phyloP scores from a whole-genome alignment of 768 basidiomycete genomes.

The Amylocystis lapponica region DNA sequence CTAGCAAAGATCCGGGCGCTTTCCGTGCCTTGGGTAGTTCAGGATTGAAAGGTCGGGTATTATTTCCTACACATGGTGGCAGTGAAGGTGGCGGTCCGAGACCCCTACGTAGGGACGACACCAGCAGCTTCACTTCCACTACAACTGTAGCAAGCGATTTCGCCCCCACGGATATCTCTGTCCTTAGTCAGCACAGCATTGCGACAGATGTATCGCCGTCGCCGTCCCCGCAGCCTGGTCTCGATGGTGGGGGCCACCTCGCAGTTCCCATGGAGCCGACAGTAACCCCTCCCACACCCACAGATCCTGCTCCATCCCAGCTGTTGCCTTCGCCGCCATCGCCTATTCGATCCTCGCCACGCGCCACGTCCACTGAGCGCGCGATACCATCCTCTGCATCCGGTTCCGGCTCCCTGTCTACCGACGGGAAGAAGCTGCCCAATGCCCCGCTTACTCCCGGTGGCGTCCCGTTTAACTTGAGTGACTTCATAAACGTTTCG shows the following conservation, averaged over 20 bases:
- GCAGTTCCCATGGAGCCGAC: conserved; percentile 25
- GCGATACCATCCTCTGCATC: neutral
- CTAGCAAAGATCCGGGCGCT: conserved; percentile 48
- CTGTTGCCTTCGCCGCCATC: conserved; percentile 7
- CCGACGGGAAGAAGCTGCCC: neutral
- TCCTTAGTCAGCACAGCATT: no score
- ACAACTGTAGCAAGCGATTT: conserved; percentile 6
- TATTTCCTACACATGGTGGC: conserved; percentile 45
- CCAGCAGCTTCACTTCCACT: conserved; percentile 38
- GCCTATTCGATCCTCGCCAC: conserved; percentile 1
- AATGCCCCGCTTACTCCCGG: conserved; percentile 28
- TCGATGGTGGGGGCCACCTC: conserved; percentile 1
- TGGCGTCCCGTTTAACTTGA: conserved; percentile 50
- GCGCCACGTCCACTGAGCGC: conserved; percentile 7
- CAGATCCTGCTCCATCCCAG: conserved; percentile 10
- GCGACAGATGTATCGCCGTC: no score
- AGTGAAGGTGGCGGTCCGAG: conserved; percentile 11
- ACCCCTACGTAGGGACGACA: conserved; percentile 27
- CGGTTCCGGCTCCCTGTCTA: conserved; percentile 26
- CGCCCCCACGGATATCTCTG: no score
- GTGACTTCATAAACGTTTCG: conserved; percentile 70
- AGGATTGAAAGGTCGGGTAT: conserved; percentile 58
- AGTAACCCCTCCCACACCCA: conserved; percentile 27
- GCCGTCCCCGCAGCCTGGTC: conserved; percentile 5
- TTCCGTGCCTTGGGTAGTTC: conserved; percentile 49